phyloP scores from a whole-genome alignment of 257 asterid genomes.

The Lantana camara region DNA sequence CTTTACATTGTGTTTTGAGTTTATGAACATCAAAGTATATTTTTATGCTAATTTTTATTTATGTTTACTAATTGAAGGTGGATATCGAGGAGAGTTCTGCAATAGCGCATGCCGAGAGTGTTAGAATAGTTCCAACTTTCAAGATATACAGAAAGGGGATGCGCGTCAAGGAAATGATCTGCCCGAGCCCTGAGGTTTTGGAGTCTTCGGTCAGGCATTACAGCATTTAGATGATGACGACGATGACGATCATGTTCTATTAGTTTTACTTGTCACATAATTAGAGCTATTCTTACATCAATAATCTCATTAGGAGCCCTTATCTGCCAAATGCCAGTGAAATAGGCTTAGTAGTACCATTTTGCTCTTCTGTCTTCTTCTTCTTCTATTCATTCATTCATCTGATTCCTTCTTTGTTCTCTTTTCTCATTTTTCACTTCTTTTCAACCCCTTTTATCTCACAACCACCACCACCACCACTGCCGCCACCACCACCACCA shows the following conservation, averaged over 20 bases:
- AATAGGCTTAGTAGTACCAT: slow-evolving; percentile 49
- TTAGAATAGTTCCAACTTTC: slow-evolving; percentile 73
- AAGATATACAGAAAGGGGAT: slow-evolving; percentile 67
- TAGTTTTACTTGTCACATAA: slow-evolving; percentile 44
- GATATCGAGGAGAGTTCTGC: slow-evolving; percentile 56
- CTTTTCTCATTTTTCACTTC: slow-evolving; percentile 13
- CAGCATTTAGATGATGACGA: slow-evolving; percentile 40
- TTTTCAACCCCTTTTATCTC: slow-evolving; percentile 20
- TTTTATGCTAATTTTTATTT: not conserved
- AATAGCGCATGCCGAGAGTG: slow-evolving; percentile 68
- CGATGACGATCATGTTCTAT: slow-evolving; percentile 1
- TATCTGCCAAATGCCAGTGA: slow-evolving; percentile 46
- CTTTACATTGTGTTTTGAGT: too few relatives aligned
- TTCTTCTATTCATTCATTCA: slow-evolving; percentile 60
- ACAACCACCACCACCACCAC: too few relatives aligned
- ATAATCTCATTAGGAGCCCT: slow-evolving; percentile 56
- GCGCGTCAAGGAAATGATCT: slow-evolving; percentile 79
- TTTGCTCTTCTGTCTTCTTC: slow-evolving; percentile 24
- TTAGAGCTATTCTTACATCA: slow-evolving; percentile 36
- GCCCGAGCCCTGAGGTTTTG: slow-evolving; percentile 78
- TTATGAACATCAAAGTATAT: not conserved
- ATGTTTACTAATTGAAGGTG: slow-evolving; percentile 48
- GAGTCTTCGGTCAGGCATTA: slow-evolving; percentile 88
- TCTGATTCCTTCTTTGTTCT: slow-evolving; percentile 36
- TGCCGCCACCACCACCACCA: too few relatives aligned